Conservation (phyloP, 108 stramenopile species). For the Nitzschia palea region DNA sequence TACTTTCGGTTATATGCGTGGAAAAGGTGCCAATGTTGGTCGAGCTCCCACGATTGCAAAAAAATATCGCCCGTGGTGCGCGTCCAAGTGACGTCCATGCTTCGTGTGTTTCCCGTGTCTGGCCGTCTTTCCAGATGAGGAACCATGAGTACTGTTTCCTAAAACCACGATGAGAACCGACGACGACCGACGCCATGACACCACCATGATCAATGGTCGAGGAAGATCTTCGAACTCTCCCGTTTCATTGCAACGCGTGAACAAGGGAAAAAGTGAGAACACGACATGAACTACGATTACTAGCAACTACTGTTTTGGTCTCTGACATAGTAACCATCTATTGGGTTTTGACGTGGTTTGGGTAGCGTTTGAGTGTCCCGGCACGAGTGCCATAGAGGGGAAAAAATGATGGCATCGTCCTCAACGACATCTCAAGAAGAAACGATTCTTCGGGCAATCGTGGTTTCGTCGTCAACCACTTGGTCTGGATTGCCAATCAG, state of each 20-base stretch:
- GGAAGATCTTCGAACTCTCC: too few species aligned
- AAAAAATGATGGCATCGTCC: conserved; percentile 3
- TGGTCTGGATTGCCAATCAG: conserved; percentile 42
- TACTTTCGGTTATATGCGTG: too few species aligned
- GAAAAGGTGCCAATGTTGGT: too few species aligned
- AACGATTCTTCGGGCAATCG: conserved; percentile 72
- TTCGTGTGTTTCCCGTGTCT: background rate
- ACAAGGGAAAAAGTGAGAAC: background rate
- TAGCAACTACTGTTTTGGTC: background rate
- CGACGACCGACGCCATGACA: too few species aligned
- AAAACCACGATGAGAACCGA: background rate
- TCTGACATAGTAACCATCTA: background rate
- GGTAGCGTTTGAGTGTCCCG: background rate
- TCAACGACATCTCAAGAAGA: conserved; percentile 32
- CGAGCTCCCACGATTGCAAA: background rate
- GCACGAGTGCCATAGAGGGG: too few species aligned
- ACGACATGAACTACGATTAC: background rate
- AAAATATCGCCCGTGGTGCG: background rate
- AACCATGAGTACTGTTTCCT: background rate
- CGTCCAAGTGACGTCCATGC: background rate
- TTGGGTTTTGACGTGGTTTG: background rate
- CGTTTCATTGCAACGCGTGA: too few species aligned
- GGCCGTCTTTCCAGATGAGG: background rate
- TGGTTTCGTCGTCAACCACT: conserved; percentile 63
- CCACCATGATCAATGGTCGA: too few species aligned